Base-by-base conservation (phyloP, 2,329 filamentous ascomycete genomes). In the Fusarium sarcochroum region DNA sequence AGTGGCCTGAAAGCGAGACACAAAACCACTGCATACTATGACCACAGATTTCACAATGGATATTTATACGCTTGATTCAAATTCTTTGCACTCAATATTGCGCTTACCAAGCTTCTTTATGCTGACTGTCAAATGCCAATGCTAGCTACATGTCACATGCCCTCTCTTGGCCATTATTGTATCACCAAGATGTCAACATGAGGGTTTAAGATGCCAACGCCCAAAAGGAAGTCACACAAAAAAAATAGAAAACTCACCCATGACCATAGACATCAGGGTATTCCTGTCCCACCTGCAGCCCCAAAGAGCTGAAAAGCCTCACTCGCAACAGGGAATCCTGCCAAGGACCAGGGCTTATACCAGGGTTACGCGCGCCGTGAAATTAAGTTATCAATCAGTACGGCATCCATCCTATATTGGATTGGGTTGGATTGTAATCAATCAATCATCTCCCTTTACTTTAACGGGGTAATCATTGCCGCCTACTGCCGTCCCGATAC, bases 321-420 rank as follows among this genome's bases (percentile, higher is more conserved):
- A 54, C 17, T 42, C 27, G n/a, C 48, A 21, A 30, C 34, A 25
- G 32, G 46, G 35, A 34, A 48, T 50, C 34, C 45, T 57, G 27
- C 37, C 48, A 44, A 44, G 49, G 40, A 55, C 60, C 38, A 52
- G 53, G 63, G 42, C 25, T 48, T 50, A 32, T 52, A 47, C 57
- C 63, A 58, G 55, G 66, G 44, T 35, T 14, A 45, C 32, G 49
- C 37, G 54, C 38, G 48, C 23, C 50, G 9, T 30, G 52, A 52
- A 65, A 63, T 72, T 69, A 69, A 46, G 71, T 73, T 73, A 73
- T 73, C 71, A 73, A 73, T 73, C 71, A 73, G 69, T 38, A 52
- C 46, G 25, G 47, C 52, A 44, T 49, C 52, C 35, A 59, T 65
- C 35, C 27, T 9, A 27, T 9, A 27, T 10, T 27, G 27, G 27